Evolutionary conservation across 192 early-diverging fungal species (phyloP).

Genomic region (Globomyces pollinis-pini): DNA sequence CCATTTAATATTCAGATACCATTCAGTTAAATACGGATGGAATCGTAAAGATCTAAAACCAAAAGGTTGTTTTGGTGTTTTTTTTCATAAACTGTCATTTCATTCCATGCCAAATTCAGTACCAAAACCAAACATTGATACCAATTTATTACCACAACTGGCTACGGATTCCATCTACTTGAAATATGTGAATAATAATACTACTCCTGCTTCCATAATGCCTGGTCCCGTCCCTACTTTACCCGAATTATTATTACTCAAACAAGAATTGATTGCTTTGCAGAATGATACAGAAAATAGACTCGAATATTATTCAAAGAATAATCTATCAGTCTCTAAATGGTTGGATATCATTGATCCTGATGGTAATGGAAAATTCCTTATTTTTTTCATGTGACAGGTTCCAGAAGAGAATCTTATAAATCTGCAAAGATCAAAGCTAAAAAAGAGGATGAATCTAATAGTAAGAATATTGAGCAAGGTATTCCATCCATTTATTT

Average conservation of each 20-base stretch:
- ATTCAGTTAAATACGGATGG: no score
- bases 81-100: no score
- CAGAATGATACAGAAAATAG: neutral
- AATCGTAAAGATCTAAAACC: no score
- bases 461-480: neutral
- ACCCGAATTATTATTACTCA: constrained; percentile 9
- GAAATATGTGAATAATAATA: no score
- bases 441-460: neutral
- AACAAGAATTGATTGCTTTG: constrained; percentile 4
- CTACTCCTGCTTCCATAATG: no score
- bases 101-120: no score
- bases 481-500: neutral
- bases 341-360: constrained; percentile 10
- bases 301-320: constrained; percentile 6
- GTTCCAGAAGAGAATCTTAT: constrained; percentile 1
- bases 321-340: neutral
- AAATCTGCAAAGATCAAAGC: constrained; percentile 5
- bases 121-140: no score
- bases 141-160: no score
- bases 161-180: no score
- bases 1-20: no score
- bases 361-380: neutral
- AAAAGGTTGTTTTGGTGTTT: no score
- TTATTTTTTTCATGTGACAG: neutral
- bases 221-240: neutral